Evolutionary conservation across 2,329 filamentous ascomycete genomes (phyloP), one percentile per base, ranked within the genome.

Genomic region (Cercospora canescens): DNA sequence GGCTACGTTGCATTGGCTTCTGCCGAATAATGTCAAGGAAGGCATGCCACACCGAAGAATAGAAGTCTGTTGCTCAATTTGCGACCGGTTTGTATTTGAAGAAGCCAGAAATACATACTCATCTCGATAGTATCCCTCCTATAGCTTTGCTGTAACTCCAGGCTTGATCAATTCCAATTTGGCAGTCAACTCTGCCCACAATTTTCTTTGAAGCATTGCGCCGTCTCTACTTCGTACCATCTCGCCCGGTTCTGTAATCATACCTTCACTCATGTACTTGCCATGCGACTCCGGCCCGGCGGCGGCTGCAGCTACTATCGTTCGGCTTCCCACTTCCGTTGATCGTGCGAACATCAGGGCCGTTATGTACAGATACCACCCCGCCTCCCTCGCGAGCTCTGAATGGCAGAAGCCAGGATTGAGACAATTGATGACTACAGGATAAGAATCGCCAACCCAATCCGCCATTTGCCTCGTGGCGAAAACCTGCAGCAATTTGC

Each of bases 261-360:
- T 57, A 18, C 75, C 76, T 48, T 81, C 75, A 32, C 73, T 76
- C 54, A 81, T 62, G 64, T 81, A 81, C 64, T 77, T 70, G 0
- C 80, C 80, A 65, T 82, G 79, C 1, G 72, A 75, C 55, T 79
- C 75, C 1, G 65, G 48, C 0, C 78, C 79, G 30, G 69, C 73
- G 6, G 60, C 60, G 2, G 67, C 63, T 1, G 76, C 79, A 63
- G 76, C 71, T 0, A 79, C 76, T 16, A 81, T 71, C 2, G 75
- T 79, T n/a, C 79, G 66, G n/a, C 73, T 74, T 0, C 80, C 80
- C 3, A 74, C 71, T 64, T 81, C 79, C 0, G 74, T 78, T 0
- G 68, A 73, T 1, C 79, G 70, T 4, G 76, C 79, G 7, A 79
- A 62, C 3, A 71, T 28, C 57, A 64, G 67, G 18, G 67, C 60